These are phyloP conservation scores for Monosporascus sp. DNA, from an alignment of 2,329 filamentous ascomycete species.

Conservation along the genomic window DNA sequence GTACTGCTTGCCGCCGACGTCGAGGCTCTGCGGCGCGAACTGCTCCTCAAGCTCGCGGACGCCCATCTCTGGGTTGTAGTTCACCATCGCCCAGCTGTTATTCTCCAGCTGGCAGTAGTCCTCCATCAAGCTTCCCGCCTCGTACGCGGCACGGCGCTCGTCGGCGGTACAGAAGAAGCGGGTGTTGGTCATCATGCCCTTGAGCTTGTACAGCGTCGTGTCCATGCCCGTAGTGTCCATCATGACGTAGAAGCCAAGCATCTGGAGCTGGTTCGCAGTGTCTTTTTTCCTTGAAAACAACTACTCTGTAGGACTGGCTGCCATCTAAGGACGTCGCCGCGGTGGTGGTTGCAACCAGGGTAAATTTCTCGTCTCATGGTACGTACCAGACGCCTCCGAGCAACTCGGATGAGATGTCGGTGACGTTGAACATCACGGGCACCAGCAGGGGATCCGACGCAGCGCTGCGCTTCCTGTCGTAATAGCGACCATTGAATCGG, in stretches of 20 bases:
- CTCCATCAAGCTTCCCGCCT: constrained; percentile 31
- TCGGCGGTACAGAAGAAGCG: constrained; percentile 31
- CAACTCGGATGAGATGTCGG: constrained; percentile 38
- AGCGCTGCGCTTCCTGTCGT: constrained; percentile 24
- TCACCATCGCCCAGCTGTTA: constrained; percentile 30
- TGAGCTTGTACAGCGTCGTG: constrained; percentile 34
- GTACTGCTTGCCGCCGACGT: constrained; percentile 36
- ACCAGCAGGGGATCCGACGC: constrained; percentile 32
- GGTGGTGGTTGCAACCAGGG: constrained; percentile 26
- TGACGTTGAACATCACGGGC: constrained; percentile 37
- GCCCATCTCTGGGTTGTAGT: constrained; percentile 26
- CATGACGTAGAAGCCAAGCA: constrained; percentile 40
- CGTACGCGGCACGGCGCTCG: constrained; percentile 31
- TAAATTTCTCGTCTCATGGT: constrained; percentile 22
- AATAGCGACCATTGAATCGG: constrained; percentile 30
- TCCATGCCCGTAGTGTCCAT: constrained; percentile 40
- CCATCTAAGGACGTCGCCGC: constrained; percentile 37
- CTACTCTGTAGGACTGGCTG: constrained; percentile 31
- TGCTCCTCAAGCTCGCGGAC: constrained; percentile 29
- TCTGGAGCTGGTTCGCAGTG: constrained; percentile 33
- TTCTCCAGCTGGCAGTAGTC: constrained; percentile 30
- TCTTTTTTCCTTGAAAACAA: constrained; percentile 39
- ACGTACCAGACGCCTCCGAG: constrained; percentile 32
- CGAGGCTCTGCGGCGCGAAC: constrained; percentile 31
- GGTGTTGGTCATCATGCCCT: constrained; percentile 37